These are phyloP conservation scores for Penicillium parvum DNA, from an alignment of 495 filamentous ascomycete genomes.

Conservation along the genomic window DNA sequence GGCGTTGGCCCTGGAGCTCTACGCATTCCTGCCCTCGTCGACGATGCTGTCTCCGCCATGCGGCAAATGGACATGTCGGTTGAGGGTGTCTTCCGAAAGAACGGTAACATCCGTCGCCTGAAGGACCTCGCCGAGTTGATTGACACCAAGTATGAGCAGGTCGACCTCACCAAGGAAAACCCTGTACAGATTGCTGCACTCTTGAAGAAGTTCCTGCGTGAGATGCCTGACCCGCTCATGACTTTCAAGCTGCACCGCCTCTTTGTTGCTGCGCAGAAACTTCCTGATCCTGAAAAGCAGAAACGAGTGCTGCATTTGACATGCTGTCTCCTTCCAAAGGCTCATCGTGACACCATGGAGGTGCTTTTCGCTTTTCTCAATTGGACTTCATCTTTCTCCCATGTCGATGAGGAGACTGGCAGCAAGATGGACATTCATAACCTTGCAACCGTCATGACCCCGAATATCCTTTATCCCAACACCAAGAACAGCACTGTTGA, in stretches of 20 bases:
- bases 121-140: conserved; percentile 79
- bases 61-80: conserved; percentile 98
- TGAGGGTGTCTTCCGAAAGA: conserved; percentile 98
- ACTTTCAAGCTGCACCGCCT: conserved; percentile 92
- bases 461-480: conserved; percentile 84
- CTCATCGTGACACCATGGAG: conserved; percentile 90
- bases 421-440: conserved; percentile 99
- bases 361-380: conserved; percentile 95
- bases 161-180: conserved; percentile 77
- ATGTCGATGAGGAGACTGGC: conserved; percentile 84
- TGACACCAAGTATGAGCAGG: conserved; percentile 75
- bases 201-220: conserved; percentile 90
- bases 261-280: conserved; percentile 86
- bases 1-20: conserved; percentile 90
- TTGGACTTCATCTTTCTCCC: conserved; percentile 95
- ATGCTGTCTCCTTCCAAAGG: conserved; percentile 90
- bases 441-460: conserved; percentile 94
- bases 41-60: conserved; percentile 90
- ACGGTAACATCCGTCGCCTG: conserved; percentile 90
- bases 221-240: conserved; percentile 90
- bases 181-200: conserved; percentile 93
- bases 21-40: conserved; percentile 80
- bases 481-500: conserved; percentile 65
- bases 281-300: conserved; percentile 77
- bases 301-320: conserved; percentile 83